Base-by-base conservation (phyloP, 164 flowering plant species). In the Brasenia schreberi region DNA sequence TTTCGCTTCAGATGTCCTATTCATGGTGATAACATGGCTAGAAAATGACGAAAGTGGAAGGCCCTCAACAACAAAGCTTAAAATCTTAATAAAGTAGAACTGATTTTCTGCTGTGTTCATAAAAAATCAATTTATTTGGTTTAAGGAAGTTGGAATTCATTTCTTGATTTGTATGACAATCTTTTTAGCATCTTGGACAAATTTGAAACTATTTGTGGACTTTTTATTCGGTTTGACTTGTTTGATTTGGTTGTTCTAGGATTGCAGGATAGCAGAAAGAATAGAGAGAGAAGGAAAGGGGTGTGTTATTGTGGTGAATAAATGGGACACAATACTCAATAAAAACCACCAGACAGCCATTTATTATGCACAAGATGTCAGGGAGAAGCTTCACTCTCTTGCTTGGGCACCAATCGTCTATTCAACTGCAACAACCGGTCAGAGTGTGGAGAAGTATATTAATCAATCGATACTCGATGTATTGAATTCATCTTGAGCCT, bases 351-450 rank as follows among this genome's bases (percentile, higher is more conserved):
- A 95, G 70, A 87, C 97, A 23, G 84, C 96, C 65, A 72, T 77
- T 66, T 74, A 81, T 68, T 95, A 95, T 67, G 97, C 90, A 79
- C 84, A 92, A 72, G 99, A 95, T 84, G 97, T 95, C 42, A 83
- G 99, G 70, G 83, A 78, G 72, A 95, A 90, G 82, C 87, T 95
- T 18, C 94, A 96, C 0, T 67, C 61, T 74, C 97, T 95, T 74
- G 78, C 77, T 68, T 95, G 99, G 97, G 99, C 99, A 62, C 99
- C 99, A 66, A 81, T 95, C 72, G 99, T 90, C 66, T 95, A 95
- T 80, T 85, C 97, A 77, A 84, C 99, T 74, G 97, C 99, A 73
- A 78, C 83, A 70, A 72, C 81, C 69, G 96, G 89, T 61, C 77
- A 83, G 1, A 87, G 90, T 67, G 94, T 92, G 72, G 96, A 90